Evolutionary conservation across 257 asterid genomes (phyloP), one percentile per base, ranked within the genome.

Genomic region (Solanum ossicruentum): DNA sequence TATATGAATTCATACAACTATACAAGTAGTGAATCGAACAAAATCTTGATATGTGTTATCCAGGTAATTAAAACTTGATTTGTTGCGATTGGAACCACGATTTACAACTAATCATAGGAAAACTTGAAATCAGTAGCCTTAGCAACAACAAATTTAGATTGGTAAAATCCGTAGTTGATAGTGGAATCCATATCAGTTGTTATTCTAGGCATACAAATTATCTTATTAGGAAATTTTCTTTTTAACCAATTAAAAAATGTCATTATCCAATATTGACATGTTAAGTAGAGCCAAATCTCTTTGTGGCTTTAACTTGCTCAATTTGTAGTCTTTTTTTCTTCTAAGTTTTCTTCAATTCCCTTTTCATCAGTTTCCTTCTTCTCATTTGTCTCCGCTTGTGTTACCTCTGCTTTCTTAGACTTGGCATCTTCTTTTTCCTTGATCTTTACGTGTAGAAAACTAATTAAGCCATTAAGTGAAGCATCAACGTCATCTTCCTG

Each of bases 401-500:
- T 58, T 28, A 43, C 77, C 81, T 56, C 89, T 58, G 65, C 83
- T 80, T 83, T 82, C 81, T 80, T 86, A 47, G 84, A 45, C 45
- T 45, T 21, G 43, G 89, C 86, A 10, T 84, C 90, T 75, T 88
- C 87, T 12, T 57, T 66, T 54, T 86, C 89, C 16, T 84, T 79
- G 7, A 84, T 85, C 86, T 90, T 93, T 9, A 54, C 45, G 16
- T 84, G 88, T 12, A 93, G 84, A 82, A 94, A 92, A 39, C 71
- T 88, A 49, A 92, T 18, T 87, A 94, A 23, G 54, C 93, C 95
- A 77, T 79, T 47, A 36, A 93, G 95, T 5, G 90, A 73, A 85
- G 45, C 86, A 56, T 90, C 87, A 23, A 86, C 65, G 3, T 92
- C 94, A 23, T 92, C 92, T 9, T 77, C 71, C 91, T 89, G 90